Base-by-base conservation (phyloP, 2,329 filamentous ascomycete genomes). In the Exophiala xenobiotica region DNA sequence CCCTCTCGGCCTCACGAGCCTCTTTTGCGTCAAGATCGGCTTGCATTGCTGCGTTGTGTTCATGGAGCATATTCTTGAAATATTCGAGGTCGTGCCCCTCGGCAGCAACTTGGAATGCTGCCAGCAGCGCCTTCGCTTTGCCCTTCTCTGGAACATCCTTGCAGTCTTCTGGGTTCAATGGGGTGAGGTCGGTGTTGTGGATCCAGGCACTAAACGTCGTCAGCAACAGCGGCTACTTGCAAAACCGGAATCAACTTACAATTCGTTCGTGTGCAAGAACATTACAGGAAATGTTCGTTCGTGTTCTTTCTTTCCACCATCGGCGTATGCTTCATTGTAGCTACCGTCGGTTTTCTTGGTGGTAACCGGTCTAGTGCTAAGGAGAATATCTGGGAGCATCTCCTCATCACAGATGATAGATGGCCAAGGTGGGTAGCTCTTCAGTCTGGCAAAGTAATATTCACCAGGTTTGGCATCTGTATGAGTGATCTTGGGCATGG, bases 231-330 rank as follows among this genome's bases (percentile, higher is more conserved):
- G 22, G n/a, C 7, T 24, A 1, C 9, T 11, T 61, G 14, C 12
- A 29, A 31, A 31, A 37, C 22, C 33, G 20, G 23, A 23, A 7
- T 27, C 19, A 8, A 83, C 92, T 82, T 75, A 99, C 93, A 99
- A 97, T 78, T 97, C 92, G 65, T 97, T 96, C 29, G 91, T 96
- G 58, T 83, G 78, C 44, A 97, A 75, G 68, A 96, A 97, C 92
- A 97, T 96, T 65, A 97, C 85, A 4, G 92, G 89, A 68, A 90
- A 97, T 23, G 87, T 90, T 58, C 92, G 82, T 70, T 96, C 90
- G 56, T 85, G 82, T 35, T 81, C 84, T 60, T 90, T 87, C 76
- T 93, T 93, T 63, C 88, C 92, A 54, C 87, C 91, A 63, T 96
- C 90, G 33, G 85, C 82, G 66, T 88, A 96, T 59, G 92, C 88